Evolutionary conservation across 352 stramenopile genomes (phyloP).

Genomic region (Globisporangium uncinulatum): DNA sequence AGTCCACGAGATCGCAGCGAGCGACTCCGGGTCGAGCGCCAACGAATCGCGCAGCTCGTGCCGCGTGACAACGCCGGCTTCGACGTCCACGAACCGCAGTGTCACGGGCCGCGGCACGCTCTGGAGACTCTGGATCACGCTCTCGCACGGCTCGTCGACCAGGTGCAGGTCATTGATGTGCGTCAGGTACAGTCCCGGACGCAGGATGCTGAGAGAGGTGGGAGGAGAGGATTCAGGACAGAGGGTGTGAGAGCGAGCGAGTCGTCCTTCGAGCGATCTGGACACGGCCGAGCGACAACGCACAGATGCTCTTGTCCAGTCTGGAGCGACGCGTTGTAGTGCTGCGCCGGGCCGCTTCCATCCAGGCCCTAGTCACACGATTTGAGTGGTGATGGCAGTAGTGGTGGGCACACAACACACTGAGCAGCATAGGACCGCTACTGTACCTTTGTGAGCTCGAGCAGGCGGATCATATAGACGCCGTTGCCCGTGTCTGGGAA

Average conservation of each 20-base stretch:
- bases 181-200: constrained; percentile 70
- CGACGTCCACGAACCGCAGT: constrained; percentile 69
- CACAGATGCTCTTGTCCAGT: constrained; percentile 59
- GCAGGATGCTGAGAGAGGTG: constrained; percentile 39
- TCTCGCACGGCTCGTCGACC: constrained; percentile 52
- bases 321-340: constrained; percentile 64
- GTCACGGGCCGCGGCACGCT: constrained; percentile 45
- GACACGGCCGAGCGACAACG: not conserved
- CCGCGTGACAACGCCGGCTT: constrained; percentile 67
- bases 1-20: constrained; percentile 12
- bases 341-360: constrained; percentile 48
- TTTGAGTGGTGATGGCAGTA: not conserved
- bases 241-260: not conserved
- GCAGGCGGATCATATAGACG: constrained; percentile 74
- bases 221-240: not conserved
- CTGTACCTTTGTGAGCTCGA: constrained; percentile 61
- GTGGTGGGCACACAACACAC: not conserved
- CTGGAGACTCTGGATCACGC: constrained; percentile 64
- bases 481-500: constrained; percentile 80
- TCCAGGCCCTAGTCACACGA: constrained; percentile 24
- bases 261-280: no score
- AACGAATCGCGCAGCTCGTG: constrained; percentile 67
- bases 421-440: not conserved
- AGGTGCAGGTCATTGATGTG: constrained; percentile 77
- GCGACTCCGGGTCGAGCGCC: constrained; percentile 28